Percentiles rank a stretch among this genome's conserved stretches.
Conservation (phyloP, 306 rosid genomes). For the Vicia faba region DNA sequence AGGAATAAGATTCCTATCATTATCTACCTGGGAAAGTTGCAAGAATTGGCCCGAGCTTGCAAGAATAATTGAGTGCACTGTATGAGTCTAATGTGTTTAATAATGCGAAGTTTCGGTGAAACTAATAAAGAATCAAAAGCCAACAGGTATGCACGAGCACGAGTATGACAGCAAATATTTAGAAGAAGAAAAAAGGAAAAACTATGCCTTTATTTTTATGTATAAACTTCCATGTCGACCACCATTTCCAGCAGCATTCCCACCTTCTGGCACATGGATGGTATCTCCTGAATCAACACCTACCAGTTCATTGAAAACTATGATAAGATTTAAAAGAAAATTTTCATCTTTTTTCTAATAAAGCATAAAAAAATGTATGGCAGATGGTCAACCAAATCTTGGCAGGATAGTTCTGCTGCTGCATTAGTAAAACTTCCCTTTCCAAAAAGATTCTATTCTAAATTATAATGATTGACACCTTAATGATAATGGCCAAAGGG, state of each 20-base stretch:
- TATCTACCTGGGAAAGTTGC: neutral
- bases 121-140: conserved; percentile 4
- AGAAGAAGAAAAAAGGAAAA: neutral
- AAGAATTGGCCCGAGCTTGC: conserved; percentile 2
- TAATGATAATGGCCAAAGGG: conserved; percentile 20
- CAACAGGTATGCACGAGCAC: conserved; percentile 32
- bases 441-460: conserved; percentile 25
- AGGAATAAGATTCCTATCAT: neutral
- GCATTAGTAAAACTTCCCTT: conserved; percentile 20
- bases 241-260: conserved; percentile 72
- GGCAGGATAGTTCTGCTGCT: conserved; percentile 25
- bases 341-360: conserved; percentile 1
- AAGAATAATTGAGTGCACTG: conserved; percentile 6
- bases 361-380: conserved; percentile 1
- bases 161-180: conserved; percentile 22
- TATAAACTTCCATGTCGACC: conserved; percentile 73
- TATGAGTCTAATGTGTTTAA: conserved; percentile 29
- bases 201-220: conserved; percentile 73
- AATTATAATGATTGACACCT: conserved; percentile 23
- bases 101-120: conserved; percentile 6
- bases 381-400: conserved; percentile 25
- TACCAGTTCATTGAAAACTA: conserved; percentile 42
- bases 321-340: conserved; percentile 10
- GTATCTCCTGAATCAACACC: conserved; percentile 95
- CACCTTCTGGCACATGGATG: conserved; percentile 92